A percentile compares a stretch with the other conserved stretches of the same genome.
These are phyloP conservation scores for Xylariales sp. DNA, from an alignment of 2,329 filamentous ascomycete genomes.

Conservation along the genomic window DNA sequence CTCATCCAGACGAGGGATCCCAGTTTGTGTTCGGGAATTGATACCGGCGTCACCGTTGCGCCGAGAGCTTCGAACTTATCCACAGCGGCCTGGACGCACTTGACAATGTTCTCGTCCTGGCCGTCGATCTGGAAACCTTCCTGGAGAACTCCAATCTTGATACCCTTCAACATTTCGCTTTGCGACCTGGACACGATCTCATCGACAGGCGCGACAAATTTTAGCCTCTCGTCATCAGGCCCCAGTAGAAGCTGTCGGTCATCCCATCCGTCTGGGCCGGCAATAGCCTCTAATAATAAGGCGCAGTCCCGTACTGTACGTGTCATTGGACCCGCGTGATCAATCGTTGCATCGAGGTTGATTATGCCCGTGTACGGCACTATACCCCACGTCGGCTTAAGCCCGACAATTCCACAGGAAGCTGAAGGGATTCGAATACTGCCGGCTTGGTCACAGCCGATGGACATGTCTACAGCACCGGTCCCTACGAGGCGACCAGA, in stretches of 20 bases:
- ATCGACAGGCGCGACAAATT: constrained; percentile 5
- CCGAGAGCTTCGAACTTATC: constrained; percentile 19
- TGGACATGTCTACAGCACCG: constrained; percentile 23
- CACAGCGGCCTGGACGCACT: constrained; percentile 19
- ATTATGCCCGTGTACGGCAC: constrained; percentile 29
- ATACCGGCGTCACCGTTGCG: constrained; percentile 20
- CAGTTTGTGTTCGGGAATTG: constrained; percentile 22
- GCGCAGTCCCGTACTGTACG: constrained; percentile 22
- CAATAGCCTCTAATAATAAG: constrained; percentile 24
- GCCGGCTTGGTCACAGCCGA: constrained; percentile 30
- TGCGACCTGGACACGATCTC: constrained; percentile 1
- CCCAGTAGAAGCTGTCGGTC: constrained; percentile 21
- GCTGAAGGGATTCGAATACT: constrained; percentile 27
- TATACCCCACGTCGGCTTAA: constrained; percentile 27
- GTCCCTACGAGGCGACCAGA: constrained; percentile 35
- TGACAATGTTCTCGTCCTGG: constrained; percentile 17
- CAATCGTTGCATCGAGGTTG: constrained; percentile 22
- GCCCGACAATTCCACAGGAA: constrained; percentile 24
- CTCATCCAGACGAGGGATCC: constrained; percentile 14
- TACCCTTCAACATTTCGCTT: constrained; percentile 10
- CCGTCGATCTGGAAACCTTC: constrained; percentile 22
- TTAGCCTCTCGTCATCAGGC: constrained; percentile 11
- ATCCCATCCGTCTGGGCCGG: constrained; percentile 26
- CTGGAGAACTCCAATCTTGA: constrained; percentile 23
- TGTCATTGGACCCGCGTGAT: constrained; percentile 27